Evolutionary conservation across 352 stramenopile species (phyloP), one percentile per base, ranked within the genome.

Genomic region (Phytophthora podocarpi): DNA sequence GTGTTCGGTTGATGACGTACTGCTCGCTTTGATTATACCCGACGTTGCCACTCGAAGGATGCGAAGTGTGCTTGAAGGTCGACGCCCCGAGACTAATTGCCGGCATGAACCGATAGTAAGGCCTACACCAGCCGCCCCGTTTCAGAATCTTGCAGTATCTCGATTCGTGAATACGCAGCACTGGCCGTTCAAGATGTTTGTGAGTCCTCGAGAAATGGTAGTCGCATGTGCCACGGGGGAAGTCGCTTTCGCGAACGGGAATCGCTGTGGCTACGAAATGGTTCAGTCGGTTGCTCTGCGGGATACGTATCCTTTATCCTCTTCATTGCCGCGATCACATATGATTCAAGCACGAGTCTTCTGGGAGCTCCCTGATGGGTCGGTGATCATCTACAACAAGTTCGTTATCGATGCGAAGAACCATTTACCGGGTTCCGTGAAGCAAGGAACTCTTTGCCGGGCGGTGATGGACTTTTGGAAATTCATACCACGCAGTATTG

Each of bases 181-280:
- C 15, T 68, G 59, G 52, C 52, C 59, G 5, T 58, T 68, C 34
- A 57, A 43, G 1, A 58, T 68, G 41, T 63, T 68, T 26, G 24
- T 53, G 12, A 37, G 59, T 36, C 59, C 59, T 42, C 36, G 43
- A 8, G 59, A 68, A 26, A 52, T 64, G 51, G 43, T 68, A 6
- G 52, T 68, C 15, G 43, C 52, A 0, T 49, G 40, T 26, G 42
- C 59, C 5, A 50, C 52, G 9, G 59, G 59, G 5, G 46, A 64
- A 36, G 42, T 63, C 21, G 34, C 26, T 7, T 58, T 42, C 21
- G 16, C 28, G 21, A 59, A 34, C 2, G 59, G 59, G 15, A 53
- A 23, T 15, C 54, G 59, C 18, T 62, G 37, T 20, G 52, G 59
- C 52, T 68, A 68, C 36, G 59, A 68, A 32, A 40, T 68, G 18